Percentiles rank a stretch among this genome's conserved stretches.
These are phyloP conservation scores for Schizophyllum amplum DNA, from an alignment of 1,284 basidiomycete species.

Conservation along the genomic window DNA sequence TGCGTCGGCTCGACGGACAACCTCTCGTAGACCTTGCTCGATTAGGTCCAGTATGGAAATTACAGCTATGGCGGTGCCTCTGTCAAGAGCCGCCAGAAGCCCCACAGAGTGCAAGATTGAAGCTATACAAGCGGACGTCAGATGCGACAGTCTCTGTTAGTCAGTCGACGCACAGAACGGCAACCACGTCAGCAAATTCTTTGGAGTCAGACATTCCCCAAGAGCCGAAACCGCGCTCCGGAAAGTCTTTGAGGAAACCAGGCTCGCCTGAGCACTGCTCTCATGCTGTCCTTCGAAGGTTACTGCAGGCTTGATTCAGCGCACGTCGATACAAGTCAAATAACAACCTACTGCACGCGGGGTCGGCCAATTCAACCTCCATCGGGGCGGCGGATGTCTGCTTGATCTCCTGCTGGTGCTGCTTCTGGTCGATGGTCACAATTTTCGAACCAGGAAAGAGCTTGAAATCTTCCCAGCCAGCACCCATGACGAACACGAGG, in stretches of 20 bases:
- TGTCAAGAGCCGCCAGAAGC: not conserved
- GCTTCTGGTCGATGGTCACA: slow-evolving; percentile 2
- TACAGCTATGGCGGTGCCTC: not conserved
- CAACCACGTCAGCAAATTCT: too few species aligned
- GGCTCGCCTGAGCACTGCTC: not conserved
- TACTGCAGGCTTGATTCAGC: too few species aligned
- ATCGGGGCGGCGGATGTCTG: not conserved
- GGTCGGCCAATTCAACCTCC: not conserved
- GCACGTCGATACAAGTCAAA: not conserved
- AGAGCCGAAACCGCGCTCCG: not conserved
- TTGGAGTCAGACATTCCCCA: not conserved
- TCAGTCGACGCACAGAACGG: too few species aligned
- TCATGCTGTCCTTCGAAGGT: not conserved
- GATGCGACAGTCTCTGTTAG: too few species aligned
- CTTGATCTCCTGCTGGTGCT: not conserved
- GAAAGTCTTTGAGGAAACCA: not conserved
- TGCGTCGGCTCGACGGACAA: not conserved
- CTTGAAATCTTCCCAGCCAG: not conserved
- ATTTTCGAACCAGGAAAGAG: not conserved
- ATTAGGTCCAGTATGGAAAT: not conserved
- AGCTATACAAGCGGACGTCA: not conserved
- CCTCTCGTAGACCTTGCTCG: not conserved
- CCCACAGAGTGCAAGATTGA: not conserved
- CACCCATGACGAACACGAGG: slow-evolving; percentile 4
- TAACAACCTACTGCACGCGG: not conserved